A percentile compares a stretch with the other conserved stretches of the same genome.
Evolutionary conservation across 371 early-diverging fungal genomes (phyloP).

Genomic region (Saksenaea vasiformis): DNA sequence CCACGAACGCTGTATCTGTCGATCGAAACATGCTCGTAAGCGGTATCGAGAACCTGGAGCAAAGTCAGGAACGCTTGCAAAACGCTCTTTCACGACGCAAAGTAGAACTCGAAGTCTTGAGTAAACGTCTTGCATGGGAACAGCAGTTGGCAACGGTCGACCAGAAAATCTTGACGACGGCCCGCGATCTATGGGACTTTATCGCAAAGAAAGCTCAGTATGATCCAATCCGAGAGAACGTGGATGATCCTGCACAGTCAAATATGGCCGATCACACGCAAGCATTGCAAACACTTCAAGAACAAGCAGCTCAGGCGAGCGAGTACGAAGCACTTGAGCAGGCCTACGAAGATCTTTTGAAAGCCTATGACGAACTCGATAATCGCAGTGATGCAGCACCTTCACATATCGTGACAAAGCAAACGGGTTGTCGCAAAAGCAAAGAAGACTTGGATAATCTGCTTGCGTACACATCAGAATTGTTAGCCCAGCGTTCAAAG

Average conservation of each 20-base stretch:
- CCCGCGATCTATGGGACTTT: slow-evolving; percentile 42
- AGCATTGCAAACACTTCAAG: background rate
- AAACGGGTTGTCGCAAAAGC: slow-evolving; percentile 6
- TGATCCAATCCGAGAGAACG: slow-evolving; percentile 16
- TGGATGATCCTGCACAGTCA: background rate
- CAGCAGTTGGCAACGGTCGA: slow-evolving; percentile 17
- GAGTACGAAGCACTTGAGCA: slow-evolving; percentile 9
- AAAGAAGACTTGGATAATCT: slow-evolving; percentile 20
- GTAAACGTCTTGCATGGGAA: slow-evolving; percentile 27
- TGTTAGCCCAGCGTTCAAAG: slow-evolving; percentile 24
- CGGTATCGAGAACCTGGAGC: slow-evolving; percentile 34
- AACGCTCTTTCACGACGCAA: slow-evolving; percentile 18
- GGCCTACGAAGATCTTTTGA: slow-evolving; percentile 11
- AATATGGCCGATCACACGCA: background rate
- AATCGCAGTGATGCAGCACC: background rate
- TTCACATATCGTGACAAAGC: slow-evolving; percentile 1
- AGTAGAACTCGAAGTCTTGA: slow-evolving; percentile 19
- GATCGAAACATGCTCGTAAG: slow-evolving; percentile 35
- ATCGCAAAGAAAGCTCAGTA: slow-evolving; percentile 34
- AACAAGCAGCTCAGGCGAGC: background rate
- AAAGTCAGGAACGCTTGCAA: slow-evolving; percentile 19
- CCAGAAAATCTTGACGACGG: slow-evolving; percentile 12
- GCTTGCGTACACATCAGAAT: slow-evolving; percentile 19
- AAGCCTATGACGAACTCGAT: slow-evolving; percentile 14
- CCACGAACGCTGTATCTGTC: slow-evolving; percentile 34